Conservation (phyloP, 345 rosid genomes). For the Rubroshorea leprosula region DNA sequence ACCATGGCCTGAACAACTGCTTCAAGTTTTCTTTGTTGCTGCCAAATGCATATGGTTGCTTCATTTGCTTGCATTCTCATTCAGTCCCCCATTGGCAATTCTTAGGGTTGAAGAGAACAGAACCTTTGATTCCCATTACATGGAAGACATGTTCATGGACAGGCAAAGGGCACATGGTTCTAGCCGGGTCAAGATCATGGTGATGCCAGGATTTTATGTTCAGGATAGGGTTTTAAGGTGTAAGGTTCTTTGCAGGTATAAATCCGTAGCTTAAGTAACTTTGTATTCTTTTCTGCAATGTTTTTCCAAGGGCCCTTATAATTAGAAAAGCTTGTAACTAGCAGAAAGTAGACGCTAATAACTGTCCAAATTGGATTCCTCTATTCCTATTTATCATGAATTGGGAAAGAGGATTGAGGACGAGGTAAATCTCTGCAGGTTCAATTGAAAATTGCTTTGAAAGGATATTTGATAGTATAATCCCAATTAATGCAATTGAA, state of each 20-base stretch:
- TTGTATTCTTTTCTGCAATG: neutral
- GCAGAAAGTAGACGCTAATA: conserved; percentile 1
- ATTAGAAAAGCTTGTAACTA: conserved; percentile 15
- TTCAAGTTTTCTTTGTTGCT: conserved; percentile 82
- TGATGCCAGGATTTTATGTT: conserved; percentile 90
- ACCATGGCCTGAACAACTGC: conserved; percentile 90
- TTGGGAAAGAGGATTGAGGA: no score
- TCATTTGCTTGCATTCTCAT: conserved; percentile 92
- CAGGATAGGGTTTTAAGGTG: conserved; percentile 75
- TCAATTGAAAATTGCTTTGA: no score
- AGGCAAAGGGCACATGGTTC: conserved; percentile 44
- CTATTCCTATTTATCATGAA: neutral
- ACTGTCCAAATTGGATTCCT: neutral
- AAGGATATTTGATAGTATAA: no score
- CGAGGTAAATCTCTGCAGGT: no score
- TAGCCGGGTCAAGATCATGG: conserved; percentile 75
- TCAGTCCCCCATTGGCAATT: conserved; percentile 62
- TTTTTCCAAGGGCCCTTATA: neutral
- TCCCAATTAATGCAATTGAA: no score
- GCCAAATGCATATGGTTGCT: conserved; percentile 94
- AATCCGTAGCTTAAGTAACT: conserved; percentile 33
- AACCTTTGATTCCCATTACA: conserved; percentile 59
- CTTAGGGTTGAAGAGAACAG: conserved; percentile 79
- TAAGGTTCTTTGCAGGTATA: conserved; percentile 84
- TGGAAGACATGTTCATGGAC: conserved; percentile 82